A percentile compares a stretch with the other conserved stretches of the same genome.
These are phyloP conservation scores for Alnus glutinosa DNA, from an alignment of 306 rosid genomes.

Conservation along the genomic window DNA sequence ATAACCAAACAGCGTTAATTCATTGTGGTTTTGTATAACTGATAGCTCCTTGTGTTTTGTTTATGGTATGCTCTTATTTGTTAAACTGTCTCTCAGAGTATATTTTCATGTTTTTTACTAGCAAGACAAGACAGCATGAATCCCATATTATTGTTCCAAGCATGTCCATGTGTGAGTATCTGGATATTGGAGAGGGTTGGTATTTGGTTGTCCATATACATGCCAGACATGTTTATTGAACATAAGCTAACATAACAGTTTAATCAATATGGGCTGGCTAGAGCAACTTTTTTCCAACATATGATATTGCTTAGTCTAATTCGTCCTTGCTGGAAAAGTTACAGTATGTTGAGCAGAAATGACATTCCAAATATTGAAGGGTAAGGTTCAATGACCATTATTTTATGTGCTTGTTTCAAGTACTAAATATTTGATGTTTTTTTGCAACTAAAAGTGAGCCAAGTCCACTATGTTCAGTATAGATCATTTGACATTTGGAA, in stretches of 20 bases:
- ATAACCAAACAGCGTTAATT: too few relatives aligned
- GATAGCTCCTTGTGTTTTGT: too few relatives aligned
- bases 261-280: neutral
- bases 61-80: too few relatives aligned
- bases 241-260: neutral
- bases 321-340: neutral
- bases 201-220: neutral
- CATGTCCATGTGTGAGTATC: neutral
- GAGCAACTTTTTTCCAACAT: neutral
- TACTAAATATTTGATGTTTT: neutral
- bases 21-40: too few relatives aligned
- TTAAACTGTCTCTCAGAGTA: too few relatives aligned
- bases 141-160: neutral
- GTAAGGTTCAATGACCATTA: neutral
- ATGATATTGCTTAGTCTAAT: neutral
- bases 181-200: neutral
- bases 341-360: neutral
- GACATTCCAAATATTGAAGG: neutral
- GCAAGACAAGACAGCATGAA: neutral
- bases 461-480: neutral
- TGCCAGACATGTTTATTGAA: neutral
- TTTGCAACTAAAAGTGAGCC: neutral
- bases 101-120: neutral
- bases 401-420: neutral
- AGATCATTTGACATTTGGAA: slow-evolving; percentile 3